Evolutionary conservation across 2,329 filamentous ascomycete genomes (phyloP).

Genomic region (Monosporascus sp.): DNA sequence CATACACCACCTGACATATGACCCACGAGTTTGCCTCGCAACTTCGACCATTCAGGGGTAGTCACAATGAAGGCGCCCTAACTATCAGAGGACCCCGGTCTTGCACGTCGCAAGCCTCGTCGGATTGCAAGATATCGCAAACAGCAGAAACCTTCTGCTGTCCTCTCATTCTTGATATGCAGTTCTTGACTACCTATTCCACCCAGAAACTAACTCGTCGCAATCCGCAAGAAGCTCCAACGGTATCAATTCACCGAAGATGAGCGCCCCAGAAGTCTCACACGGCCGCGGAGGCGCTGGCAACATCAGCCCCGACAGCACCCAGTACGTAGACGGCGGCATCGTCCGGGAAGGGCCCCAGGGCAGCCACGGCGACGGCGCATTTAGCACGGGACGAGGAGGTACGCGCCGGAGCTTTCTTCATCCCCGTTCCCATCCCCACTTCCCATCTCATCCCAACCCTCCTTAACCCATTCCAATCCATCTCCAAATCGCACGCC

Average conservation of each 20-base stretch:
- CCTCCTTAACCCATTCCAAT: not conserved
- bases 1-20: too few species aligned
- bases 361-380: constrained; percentile 53
- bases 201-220: too few species aligned
- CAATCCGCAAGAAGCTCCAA: not conserved
- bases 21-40: too few species aligned
- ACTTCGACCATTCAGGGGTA: not conserved
- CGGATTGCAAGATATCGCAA: not conserved
- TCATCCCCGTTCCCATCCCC: not conserved
- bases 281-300: constrained; percentile 58
- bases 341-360: constrained; percentile 50
- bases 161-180: too few species aligned
- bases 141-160: not conserved
- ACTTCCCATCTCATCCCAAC: not conserved
- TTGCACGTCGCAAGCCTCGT: not conserved
- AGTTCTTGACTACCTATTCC: not conserved
- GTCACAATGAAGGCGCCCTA: not conserved
- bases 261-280: constrained; percentile 43
- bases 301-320: constrained; percentile 54
- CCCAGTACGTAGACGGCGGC: constrained; percentile 56
- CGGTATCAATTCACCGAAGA: constrained; percentile 14
- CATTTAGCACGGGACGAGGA: constrained; percentile 54
- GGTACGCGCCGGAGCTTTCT: constrained; percentile 32
- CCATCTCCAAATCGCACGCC: not conserved
- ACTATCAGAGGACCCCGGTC: not conserved